Evolutionary conservation across 352 stramenopile species (phyloP).

Genomic region (Phytophthora citricola): DNA sequence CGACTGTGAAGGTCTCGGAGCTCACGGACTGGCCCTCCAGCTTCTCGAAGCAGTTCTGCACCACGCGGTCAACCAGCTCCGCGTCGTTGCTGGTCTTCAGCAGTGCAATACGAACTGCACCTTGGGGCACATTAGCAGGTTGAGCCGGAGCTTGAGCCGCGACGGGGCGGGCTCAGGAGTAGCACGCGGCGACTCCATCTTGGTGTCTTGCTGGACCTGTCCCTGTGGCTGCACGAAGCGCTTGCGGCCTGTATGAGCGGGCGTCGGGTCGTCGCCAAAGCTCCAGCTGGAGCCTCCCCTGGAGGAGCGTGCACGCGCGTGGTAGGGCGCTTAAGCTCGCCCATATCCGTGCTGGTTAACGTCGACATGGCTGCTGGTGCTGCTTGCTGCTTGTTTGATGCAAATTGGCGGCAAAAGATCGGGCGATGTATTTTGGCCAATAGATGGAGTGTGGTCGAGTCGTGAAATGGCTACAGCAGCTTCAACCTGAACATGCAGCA

Average conservation of each 20-base stretch:
- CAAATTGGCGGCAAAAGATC: slow-evolving; percentile 11
- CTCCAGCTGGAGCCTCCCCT: slow-evolving; percentile 85
- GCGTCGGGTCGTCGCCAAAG: slow-evolving; percentile 52
- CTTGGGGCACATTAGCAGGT: slow-evolving; percentile 7
- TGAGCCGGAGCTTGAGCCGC: slow-evolving; percentile 27
- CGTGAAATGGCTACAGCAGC: neutral
- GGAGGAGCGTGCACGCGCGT: slow-evolving; percentile 85
- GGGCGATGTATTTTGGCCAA: neutral
- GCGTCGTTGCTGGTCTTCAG: slow-evolving; percentile 81
- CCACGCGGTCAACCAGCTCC: slow-evolving; percentile 71
- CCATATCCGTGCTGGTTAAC: slow-evolving; percentile 83
- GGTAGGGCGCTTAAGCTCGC: slow-evolving; percentile 83
- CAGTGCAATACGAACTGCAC: slow-evolving; percentile 61
- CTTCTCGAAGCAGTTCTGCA: slow-evolving; percentile 72
- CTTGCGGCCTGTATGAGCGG: slow-evolving; percentile 31
- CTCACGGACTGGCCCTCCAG: slow-evolving; percentile 35
- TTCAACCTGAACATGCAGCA: no score
- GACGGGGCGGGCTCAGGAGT: slow-evolving; percentile 27
- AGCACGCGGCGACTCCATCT: slow-evolving; percentile 52
- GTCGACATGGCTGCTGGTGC: slow-evolving; percentile 66
- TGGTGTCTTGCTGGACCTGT: slow-evolving; percentile 25
- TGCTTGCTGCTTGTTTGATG: neutral
- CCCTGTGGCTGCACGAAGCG: slow-evolving; percentile 29
- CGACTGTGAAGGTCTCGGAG: slow-evolving; percentile 78
- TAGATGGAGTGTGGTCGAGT: neutral